phyloP scores from a whole-genome alignment of 257 asterid genomes.

The Apocynum venetum region DNA sequence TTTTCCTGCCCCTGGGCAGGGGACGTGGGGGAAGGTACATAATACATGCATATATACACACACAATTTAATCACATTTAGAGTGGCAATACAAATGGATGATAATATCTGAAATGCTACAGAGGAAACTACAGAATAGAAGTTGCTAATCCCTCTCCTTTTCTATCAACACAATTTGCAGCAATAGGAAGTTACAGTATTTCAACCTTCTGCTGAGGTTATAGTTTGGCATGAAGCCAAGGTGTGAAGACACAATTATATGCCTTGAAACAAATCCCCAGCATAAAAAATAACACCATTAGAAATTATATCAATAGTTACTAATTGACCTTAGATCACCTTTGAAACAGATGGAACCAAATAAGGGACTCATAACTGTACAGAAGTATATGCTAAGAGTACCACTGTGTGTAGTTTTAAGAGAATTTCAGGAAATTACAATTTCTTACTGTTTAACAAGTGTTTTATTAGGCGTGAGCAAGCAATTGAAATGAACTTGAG shows the following conservation, averaged over 20 bases:
- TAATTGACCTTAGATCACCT: not conserved
- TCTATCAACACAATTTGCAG: not conserved
- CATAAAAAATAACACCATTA: not conserved
- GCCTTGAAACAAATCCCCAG: not conserved
- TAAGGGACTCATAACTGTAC: too few species aligned
- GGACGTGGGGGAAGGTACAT: not conserved
- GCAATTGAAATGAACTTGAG: not conserved
- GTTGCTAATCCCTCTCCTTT: not conserved
- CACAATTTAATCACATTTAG: not conserved
- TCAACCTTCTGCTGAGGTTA: not conserved
- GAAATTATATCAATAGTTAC: not conserved
- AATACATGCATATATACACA: not conserved
- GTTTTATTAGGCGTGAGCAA: not conserved
- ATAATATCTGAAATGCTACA: not conserved
- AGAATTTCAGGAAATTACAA: not conserved
- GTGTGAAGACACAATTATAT: not conserved
- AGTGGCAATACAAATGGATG: not conserved
- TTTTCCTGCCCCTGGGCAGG: too few species aligned
- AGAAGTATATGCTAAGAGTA: too few species aligned
- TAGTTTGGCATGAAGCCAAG: not conserved
- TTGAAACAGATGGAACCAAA: not conserved
- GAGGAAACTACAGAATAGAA: not conserved
- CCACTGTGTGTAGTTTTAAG: not conserved
- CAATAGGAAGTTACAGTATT: not conserved
- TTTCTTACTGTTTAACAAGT: not conserved